Conservation (phyloP, 441 rosid species). For the Metrosideros polymorpha region DNA sequence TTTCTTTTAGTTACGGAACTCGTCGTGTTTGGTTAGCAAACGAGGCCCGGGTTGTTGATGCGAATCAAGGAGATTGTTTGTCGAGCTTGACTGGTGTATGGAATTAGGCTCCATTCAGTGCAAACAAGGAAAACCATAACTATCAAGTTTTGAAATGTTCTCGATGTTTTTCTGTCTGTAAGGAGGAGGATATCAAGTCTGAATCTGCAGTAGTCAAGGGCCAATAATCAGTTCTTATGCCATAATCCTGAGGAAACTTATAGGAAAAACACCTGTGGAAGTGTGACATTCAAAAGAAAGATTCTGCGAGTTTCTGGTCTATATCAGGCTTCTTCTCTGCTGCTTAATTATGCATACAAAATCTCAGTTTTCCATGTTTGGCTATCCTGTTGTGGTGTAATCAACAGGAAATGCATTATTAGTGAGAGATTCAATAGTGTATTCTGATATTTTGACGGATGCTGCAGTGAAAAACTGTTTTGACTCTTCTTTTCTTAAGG, state of each 20-base stretch:
- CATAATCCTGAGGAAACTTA: not conserved
- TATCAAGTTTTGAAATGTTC: not conserved
- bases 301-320: not conserved
- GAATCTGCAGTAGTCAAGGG: not conserved
- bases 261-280: not conserved
- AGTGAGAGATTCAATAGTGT: not conserved
- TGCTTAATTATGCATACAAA: not conserved
- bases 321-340: not conserved
- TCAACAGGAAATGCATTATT: not conserved
- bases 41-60: not conserved
- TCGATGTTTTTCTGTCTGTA: not conserved
- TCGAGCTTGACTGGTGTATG: not conserved
- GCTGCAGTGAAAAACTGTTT: not conserved
- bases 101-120: not conserved
- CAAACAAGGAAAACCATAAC: not conserved
- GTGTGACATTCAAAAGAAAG: not conserved
- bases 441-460: not conserved
- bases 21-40: not conserved
- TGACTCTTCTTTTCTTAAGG: not conserved
- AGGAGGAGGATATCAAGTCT: not conserved
- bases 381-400: not conserved
- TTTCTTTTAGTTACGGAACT: not conserved
- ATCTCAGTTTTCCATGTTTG: not conserved
- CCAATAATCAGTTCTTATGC: not conserved
- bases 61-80: not conserved